Evolutionary conservation across 768 basidiomycete genomes (phyloP), one percentile per base, ranked within the genome.

Genomic region (Termitomyces sp.): DNA sequence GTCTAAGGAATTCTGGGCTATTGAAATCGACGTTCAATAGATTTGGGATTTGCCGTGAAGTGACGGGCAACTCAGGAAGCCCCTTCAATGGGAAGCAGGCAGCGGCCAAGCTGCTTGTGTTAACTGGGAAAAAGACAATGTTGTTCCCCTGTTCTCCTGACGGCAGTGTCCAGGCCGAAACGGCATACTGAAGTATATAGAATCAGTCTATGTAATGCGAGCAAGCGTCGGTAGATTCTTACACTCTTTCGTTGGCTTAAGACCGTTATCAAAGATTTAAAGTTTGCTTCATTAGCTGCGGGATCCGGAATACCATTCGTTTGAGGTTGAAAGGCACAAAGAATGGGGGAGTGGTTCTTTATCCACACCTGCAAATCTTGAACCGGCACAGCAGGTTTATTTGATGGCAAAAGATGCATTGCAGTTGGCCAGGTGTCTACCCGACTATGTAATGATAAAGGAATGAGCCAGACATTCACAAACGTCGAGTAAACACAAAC

Each of bases 381-480:
- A 4, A 60, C 32, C 0, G 81, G 59, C 11, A 80, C 74, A 0
- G 74, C 64, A 4, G 70, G 74, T 39, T 78, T 75, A 39, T 68
- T 68, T 22, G 76, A 71, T 7, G 77, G 68, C 15, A 66, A 68
- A 7, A 85, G 65, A 1, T 65, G 60, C 58, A 87, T 58, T 3
- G 62, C 60, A 7, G 58, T 52, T 1, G 86, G 86, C 86, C 85
- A 88, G 0, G 73, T 77, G 2, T 80, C 73, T 7, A 74, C 57
- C 42, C 67, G 79, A 50, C 86, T 88, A 60, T 10, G 29, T 1
- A 41, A 46, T 16, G 9, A 47, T 1, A 20, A 42, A 52, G 1
- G 25, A 51, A 25, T 18, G 48, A 56, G 20, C 11, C 41, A 49
- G 40, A 50, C 39, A 35, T 33, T 38, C 38, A 36, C 3, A n/a